Evolutionary conservation across 441 rosid genomes (phyloP).

Genomic region (Cnidoscolus chayamansa): DNA sequence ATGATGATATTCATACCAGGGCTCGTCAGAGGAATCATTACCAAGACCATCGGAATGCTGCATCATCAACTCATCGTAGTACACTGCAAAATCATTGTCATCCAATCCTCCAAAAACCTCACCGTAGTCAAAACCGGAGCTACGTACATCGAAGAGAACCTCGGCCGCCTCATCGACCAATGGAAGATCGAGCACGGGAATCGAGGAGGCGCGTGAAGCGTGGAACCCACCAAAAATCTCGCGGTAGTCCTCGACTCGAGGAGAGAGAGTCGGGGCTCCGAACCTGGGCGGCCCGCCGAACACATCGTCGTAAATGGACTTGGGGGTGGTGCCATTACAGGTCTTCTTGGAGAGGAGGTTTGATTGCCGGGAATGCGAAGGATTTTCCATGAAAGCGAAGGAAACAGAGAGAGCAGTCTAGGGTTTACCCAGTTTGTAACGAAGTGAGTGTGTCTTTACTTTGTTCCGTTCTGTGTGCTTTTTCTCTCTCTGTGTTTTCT

Average conservation of each 20-base stretch:
- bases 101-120: slow-evolving; percentile 74
- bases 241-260: slow-evolving; percentile 72
- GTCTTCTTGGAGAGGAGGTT: slow-evolving; percentile 45
- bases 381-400: slow-evolving; percentile 60
- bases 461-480: slow-evolving; percentile 25
- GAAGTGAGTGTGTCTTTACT: slow-evolving; percentile 8
- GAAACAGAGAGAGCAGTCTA: background rate
- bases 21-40: slow-evolving; percentile 48
- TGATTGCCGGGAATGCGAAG: slow-evolving; percentile 56
- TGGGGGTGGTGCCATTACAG: slow-evolving; percentile 36
- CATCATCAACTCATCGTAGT: slow-evolving; percentile 53
- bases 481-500: slow-evolving; percentile 11
- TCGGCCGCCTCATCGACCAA: slow-evolving; percentile 34
- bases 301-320: slow-evolving; percentile 66
- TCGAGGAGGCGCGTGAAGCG: slow-evolving; percentile 68
- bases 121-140: slow-evolving; percentile 57
- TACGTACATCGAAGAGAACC: slow-evolving; percentile 59
- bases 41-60: slow-evolving; percentile 37
- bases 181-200: slow-evolving; percentile 91
- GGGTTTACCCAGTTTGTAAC: background rate
- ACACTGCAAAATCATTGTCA: slow-evolving; percentile 57
- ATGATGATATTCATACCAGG: slow-evolving; percentile 42
- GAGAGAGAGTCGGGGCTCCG: slow-evolving; percentile 61
- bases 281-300: slow-evolving; percentile 67
- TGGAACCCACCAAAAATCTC: slow-evolving; percentile 79